Conservation (phyloP, 441 rosid genomes). For the Croton setiger region DNA sequence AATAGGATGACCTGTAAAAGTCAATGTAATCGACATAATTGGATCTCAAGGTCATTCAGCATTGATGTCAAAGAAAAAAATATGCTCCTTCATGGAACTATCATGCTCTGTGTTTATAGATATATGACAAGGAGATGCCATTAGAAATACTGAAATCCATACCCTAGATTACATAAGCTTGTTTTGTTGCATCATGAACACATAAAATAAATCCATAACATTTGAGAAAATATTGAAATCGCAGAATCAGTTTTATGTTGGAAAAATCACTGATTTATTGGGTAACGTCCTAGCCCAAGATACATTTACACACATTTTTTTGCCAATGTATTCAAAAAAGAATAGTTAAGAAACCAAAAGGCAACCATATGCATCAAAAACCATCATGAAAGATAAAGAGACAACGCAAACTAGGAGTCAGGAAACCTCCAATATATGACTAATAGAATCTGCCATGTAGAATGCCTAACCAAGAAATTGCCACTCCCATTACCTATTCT, state of each 20-base stretch:
- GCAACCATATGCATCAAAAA: background rate
- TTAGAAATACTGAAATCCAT: background rate
- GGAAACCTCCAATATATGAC: background rate
- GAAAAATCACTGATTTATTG: background rate
- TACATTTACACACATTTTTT: background rate
- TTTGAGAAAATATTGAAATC: background rate
- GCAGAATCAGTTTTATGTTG: background rate
- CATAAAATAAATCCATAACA: background rate
- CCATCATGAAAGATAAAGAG: background rate
- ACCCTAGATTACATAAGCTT: background rate
- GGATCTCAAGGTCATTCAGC: background rate
- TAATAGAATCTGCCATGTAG: background rate
- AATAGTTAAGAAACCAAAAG: background rate
- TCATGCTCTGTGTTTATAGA: background rate
- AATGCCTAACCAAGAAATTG: background rate
- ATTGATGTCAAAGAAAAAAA: constrained; percentile 4
- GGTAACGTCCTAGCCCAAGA: background rate
- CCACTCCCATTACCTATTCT: background rate
- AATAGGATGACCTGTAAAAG: constrained; percentile 74
- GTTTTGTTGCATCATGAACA: background rate
- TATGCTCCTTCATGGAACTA: constrained; percentile 5
- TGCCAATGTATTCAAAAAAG: background rate
- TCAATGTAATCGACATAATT: constrained; percentile 14
- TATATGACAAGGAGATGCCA: background rate
- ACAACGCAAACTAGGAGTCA: background rate